Percentiles rank a stretch among this genome's conserved stretches.
Evolutionary conservation across 345 rosid genomes (phyloP).

Genomic region (Linum tenue): DNA sequence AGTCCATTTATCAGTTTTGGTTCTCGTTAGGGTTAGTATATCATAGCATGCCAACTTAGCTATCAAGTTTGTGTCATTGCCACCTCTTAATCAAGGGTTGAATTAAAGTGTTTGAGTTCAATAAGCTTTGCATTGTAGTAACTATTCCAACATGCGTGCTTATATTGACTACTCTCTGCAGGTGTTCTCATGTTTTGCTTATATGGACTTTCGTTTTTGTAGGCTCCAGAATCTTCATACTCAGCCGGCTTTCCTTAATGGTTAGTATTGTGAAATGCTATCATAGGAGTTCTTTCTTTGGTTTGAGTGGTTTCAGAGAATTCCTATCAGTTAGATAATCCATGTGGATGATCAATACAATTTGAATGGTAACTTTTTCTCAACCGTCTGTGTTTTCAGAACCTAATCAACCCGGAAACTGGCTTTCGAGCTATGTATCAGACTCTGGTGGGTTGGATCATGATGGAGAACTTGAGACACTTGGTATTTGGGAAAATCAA

Average conservation of each 20-base stretch:
- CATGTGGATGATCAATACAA: not conserved
- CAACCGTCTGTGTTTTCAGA: slow-evolving; percentile 22
- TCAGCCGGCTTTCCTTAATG: slow-evolving; percentile 29
- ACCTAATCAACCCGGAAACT: slow-evolving; percentile 47
- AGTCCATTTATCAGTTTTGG: no score
- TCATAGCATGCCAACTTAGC: not conserved
- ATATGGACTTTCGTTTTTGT: slow-evolving; percentile 9
- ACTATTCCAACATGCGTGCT: no score
- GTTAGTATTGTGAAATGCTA: slow-evolving; percentile 25
- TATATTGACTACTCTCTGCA: no score
- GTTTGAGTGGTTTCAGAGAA: no score
- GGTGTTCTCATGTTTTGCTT: slow-evolving; percentile 4
- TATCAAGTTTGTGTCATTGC: not conserved
- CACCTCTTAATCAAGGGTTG: not conserved
- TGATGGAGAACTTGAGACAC: slow-evolving; percentile 25
- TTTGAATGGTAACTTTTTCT: no score
- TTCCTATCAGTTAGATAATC: not conserved
- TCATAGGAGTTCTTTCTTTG: not conserved
- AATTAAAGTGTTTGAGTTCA: not conserved
- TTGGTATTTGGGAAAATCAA: not conserved
- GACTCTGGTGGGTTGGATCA: slow-evolving; percentile 47
- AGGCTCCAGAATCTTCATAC: slow-evolving; percentile 28
- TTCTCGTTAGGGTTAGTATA: no score
- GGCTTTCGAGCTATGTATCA: slow-evolving; percentile 55
- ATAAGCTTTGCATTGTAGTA: not conserved